Conservation (phyloP, 768 basidiomycete genomes). For the Lactarius psammicola region DNA sequence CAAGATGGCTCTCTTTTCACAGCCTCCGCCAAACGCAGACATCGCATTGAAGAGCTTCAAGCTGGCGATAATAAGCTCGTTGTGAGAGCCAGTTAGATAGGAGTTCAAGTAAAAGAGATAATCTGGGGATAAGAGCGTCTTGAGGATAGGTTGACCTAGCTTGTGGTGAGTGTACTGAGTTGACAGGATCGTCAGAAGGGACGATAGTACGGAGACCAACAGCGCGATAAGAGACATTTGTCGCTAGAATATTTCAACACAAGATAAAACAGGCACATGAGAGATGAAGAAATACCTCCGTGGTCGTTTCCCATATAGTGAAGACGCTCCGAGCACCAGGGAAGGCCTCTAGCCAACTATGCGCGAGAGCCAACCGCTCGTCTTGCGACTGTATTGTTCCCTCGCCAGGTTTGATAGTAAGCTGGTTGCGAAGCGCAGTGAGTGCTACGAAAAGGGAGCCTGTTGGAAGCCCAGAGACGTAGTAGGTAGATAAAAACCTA, state of each 20-base stretch:
- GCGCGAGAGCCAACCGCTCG: slow-evolving; percentile 55
- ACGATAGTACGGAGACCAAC: slow-evolving; percentile 53
- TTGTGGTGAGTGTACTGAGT: slow-evolving; percentile 67
- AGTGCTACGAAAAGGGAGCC: slow-evolving; percentile 40
- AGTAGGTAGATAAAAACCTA: neutral
- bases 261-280: neutral
- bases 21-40: slow-evolving; percentile 62
- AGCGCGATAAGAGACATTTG: slow-evolving; percentile 46
- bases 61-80: slow-evolving; percentile 63
- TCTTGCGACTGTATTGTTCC: slow-evolving; percentile 51
- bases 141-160: slow-evolving; percentile 61
- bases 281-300: slow-evolving; percentile 43
- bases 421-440: slow-evolving; percentile 58
- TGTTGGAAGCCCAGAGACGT: neutral
- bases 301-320: slow-evolving; percentile 54
- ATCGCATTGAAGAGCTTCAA: slow-evolving; percentile 63
- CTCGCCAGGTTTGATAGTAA: slow-evolving; percentile 54
- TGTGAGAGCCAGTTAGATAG: slow-evolving; percentile 59
- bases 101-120: slow-evolving; percentile 58
- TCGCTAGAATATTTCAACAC: slow-evolving; percentile 36
- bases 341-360: slow-evolving; percentile 58
- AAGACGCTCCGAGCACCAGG: slow-evolving; percentile 63
- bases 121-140: slow-evolving; percentile 52
- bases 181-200: slow-evolving; percentile 60
- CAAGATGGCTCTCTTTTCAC: slow-evolving; percentile 58